phyloP scores from a whole-genome alignment of 371 early-diverging fungal genomes.

The Syncephalis plumigaleata region DNA sequence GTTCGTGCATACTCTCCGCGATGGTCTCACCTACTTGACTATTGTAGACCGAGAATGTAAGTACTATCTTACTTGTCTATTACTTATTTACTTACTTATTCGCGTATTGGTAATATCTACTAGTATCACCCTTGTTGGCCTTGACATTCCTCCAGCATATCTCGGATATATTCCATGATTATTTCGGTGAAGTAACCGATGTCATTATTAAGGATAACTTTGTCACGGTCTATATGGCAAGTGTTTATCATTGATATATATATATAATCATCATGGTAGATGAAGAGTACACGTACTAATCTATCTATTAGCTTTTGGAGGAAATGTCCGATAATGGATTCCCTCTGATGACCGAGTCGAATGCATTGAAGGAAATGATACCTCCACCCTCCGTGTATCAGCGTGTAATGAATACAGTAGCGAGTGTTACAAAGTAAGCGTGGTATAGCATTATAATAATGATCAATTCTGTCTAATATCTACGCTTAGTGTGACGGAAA shows the following conservation, averaged over 20 bases:
- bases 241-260: neutral
- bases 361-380: constrained; percentile 68
- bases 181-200: constrained; percentile 68
- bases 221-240: constrained; percentile 74
- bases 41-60: constrained; percentile 59
- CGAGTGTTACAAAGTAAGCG: constrained; percentile 36
- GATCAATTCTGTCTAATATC: neutral
- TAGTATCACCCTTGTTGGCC: constrained; percentile 71
- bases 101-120: constrained; percentile 1
- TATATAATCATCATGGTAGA: neutral
- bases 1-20: constrained; percentile 44
- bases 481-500: constrained; percentile 2
- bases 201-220: constrained; percentile 76
- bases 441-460: neutral
- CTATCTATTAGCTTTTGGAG: constrained; percentile 43
- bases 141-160: constrained; percentile 75
- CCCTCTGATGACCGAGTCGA: constrained; percentile 73
- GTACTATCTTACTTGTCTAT: neutral
- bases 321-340: constrained; percentile 87
- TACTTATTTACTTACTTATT: neutral
- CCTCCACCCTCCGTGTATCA: constrained; percentile 75
- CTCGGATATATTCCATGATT: constrained; percentile 57
- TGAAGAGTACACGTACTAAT: too few species aligned
- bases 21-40: constrained; percentile 52
- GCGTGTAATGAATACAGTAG: constrained; percentile 69